Percentiles rank a stretch among this genome's conserved stretches.
phyloP scores from a whole-genome alignment of 2,329 filamentous ascomycete genomes.

The Penicillium sclerotigenum region DNA sequence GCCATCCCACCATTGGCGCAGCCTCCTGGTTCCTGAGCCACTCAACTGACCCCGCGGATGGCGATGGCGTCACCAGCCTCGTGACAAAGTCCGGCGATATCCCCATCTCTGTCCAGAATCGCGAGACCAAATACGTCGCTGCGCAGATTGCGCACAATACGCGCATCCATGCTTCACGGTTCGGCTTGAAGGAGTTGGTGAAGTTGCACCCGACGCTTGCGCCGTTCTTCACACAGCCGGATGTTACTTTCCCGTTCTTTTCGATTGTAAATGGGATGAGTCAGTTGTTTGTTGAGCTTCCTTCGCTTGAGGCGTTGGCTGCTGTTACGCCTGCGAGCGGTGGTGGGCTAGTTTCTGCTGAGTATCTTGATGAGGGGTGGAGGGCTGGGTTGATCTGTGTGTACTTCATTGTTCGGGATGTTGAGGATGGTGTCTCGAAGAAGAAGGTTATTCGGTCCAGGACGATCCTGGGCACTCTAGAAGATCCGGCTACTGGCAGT shows the following conservation, averaged over 20 bases:
- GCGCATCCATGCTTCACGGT: constrained; percentile 32
- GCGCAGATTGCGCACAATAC: constrained; percentile 39
- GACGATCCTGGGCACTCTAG: constrained; percentile 27
- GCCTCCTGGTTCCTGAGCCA: constrained; percentile 46
- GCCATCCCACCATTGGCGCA: constrained; percentile 58
- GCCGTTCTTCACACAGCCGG: constrained; percentile 15
- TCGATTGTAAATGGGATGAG: constrained; percentile 44
- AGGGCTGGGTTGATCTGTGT: constrained; percentile 25
- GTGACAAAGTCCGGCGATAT: constrained; percentile 59
- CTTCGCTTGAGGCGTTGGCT: constrained; percentile 57
- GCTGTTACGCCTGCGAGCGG: constrained; percentile 25
- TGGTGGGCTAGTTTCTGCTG: constrained; percentile 23
- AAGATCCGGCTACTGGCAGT: constrained; percentile 50
- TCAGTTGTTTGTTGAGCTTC: constrained; percentile 64
- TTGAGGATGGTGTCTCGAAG: constrained; percentile 59
- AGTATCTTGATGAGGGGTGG: constrained; percentile 37
- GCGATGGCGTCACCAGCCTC: constrained; percentile 35
- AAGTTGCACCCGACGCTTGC: constrained; percentile 28
- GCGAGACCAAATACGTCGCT: constrained; percentile 21
- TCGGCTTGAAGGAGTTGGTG: constrained; percentile 24
- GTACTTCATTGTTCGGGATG: constrained; percentile 35
- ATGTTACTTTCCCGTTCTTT: constrained; percentile 30
- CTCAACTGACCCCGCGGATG: constrained; percentile 17
- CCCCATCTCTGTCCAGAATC: constrained; percentile 34
- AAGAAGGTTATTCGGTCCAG: constrained; percentile 34